Evolutionary conservation across 2,329 filamentous ascomycete genomes (phyloP).

Genomic region (Juglanconis juglandina): DNA sequence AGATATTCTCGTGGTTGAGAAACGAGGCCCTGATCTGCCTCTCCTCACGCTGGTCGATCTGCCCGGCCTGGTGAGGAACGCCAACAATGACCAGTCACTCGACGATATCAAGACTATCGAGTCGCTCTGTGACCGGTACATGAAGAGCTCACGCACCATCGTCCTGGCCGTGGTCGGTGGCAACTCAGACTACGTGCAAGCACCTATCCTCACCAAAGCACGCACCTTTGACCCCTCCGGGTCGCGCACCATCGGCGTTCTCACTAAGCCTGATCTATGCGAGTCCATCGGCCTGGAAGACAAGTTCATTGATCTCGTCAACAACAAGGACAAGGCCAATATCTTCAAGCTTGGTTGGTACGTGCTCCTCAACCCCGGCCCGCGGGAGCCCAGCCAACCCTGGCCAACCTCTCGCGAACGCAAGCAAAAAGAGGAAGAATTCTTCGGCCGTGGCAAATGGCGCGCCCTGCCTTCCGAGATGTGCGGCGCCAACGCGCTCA

Average conservation of each 20-base stretch:
- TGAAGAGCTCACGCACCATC: constrained; percentile 53
- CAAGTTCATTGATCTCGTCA: constrained; percentile 52
- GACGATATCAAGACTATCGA: constrained; percentile 52
- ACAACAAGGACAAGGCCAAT: constrained; percentile 48
- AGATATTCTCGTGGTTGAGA: constrained; percentile 56
- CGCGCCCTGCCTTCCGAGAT: constrained; percentile 43
- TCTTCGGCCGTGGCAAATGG: constrained; percentile 50
- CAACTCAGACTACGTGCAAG: constrained; percentile 53
- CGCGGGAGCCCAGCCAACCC: constrained; percentile 38
- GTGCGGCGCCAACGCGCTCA: constrained; percentile 44
- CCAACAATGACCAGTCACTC: constrained; percentile 50
- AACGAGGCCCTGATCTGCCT: constrained; percentile 56
- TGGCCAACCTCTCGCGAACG: constrained; percentile 43
- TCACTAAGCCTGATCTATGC: constrained; percentile 52
- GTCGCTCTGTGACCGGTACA: constrained; percentile 49
- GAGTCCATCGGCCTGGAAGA: constrained; percentile 51
- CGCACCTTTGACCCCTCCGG: constrained; percentile 48
- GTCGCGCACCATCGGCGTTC: constrained; percentile 47
- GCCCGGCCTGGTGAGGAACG: constrained; percentile 54
- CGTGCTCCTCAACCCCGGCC: constrained; percentile 47
- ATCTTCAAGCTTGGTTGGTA: constrained; percentile 51
- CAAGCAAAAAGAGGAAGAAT: constrained; percentile 41
- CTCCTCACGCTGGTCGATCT: constrained; percentile 61
- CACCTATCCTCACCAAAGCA: constrained; percentile 48
- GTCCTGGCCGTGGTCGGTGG: constrained; percentile 54